A percentile compares a stretch with the other conserved stretches of the same genome.
Evolutionary conservation across 352 stramenopile genomes (phyloP).

Genomic region (Phytophthora quininea): DNA sequence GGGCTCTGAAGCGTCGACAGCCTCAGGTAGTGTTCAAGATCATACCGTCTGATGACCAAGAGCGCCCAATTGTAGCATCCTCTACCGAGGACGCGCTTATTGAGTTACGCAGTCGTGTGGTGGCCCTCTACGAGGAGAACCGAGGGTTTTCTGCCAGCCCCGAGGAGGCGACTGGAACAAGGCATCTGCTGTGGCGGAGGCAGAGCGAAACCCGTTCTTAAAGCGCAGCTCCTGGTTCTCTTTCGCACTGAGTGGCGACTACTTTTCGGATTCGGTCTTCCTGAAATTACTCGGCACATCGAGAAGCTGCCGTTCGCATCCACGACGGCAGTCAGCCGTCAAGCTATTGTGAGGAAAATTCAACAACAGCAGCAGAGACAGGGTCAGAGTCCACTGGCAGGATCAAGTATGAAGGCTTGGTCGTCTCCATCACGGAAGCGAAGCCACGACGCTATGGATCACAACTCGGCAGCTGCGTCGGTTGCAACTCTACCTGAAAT

Average conservation of each 20-base stretch:
- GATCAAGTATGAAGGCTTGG: constrained; percentile 33
- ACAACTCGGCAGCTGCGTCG: constrained; percentile 18
- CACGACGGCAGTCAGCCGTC: constrained; percentile 67
- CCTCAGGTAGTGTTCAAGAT: constrained; percentile 77
- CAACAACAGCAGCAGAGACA: constrained; percentile 49
- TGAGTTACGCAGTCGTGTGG: constrained; percentile 70
- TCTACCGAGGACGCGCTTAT: constrained; percentile 75
- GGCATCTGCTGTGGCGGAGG: constrained; percentile 9
- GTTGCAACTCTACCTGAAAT: constrained; percentile 21
- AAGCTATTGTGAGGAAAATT: constrained; percentile 44
- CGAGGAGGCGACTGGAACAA: constrained; percentile 3
- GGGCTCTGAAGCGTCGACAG: constrained; percentile 22
- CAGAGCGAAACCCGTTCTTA: constrained; percentile 72
- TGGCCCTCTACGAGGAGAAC: constrained; percentile 76
- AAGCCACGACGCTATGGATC: constrained; percentile 31
- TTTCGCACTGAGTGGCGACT: constrained; percentile 72
- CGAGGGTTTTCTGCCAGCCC: constrained; percentile 37
- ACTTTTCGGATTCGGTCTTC: constrained; percentile 88
- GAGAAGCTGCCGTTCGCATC: constrained; percentile 76
- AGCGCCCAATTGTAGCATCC: constrained; percentile 65
- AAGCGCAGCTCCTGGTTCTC: constrained; percentile 82
- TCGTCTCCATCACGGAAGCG: constrained; percentile 28
- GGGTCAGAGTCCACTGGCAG: constrained; percentile 38
- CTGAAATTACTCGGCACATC: constrained; percentile 67
- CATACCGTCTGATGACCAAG: constrained; percentile 69